Evolutionary conservation across 768 basidiomycete genomes (phyloP), one percentile per base, ranked within the genome.

Genomic region (Kwoniella sp.): DNA sequence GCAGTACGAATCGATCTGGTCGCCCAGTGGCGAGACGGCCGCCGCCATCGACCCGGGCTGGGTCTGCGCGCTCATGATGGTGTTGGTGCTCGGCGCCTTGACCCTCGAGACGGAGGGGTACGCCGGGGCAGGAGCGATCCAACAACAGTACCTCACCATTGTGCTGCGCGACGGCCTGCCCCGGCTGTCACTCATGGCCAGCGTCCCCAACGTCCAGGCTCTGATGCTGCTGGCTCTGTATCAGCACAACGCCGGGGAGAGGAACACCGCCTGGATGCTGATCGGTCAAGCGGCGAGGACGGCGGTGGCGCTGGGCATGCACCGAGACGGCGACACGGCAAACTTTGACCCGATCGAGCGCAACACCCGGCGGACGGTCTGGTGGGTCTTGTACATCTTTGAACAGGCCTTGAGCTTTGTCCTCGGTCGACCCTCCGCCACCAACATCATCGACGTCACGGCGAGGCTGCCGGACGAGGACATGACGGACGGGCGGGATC

Each of bases 211-310:
- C 36, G 51, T 58, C 12, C 57, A 58, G 22, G 46, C 57, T 2
- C 31, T 58, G 9, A 22, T 51, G 17, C 40, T 58, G 3, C 51
- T 58, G 6, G 19, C 49, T 10, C 34, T 58, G 11, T 58, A 58
- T 33, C 46, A 58, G 36, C 57, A 58, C 26, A 58, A 58, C 38
- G 37, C 57, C 2, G 57, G 57, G 3, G 57, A 58, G 38, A 20
- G 57, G 1, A 58, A 58, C 22, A 37, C 38, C 15, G 57, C 57
- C 19, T 58, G 51, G 46, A 46, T 49, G 27, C 51, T 58, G 15
- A 43, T 49, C 12, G 57, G 57, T 9, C 50, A 58, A 33, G 44
- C 57, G 2, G 22, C 27, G 8, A 52, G 57, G 7, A 42, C 39
- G n/a, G 57, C 44, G 28, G 41, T 58, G 0, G 57, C 57, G 6